Conservation (phyloP, 257 asterid genomes). For the Solanum acaule region DNA sequence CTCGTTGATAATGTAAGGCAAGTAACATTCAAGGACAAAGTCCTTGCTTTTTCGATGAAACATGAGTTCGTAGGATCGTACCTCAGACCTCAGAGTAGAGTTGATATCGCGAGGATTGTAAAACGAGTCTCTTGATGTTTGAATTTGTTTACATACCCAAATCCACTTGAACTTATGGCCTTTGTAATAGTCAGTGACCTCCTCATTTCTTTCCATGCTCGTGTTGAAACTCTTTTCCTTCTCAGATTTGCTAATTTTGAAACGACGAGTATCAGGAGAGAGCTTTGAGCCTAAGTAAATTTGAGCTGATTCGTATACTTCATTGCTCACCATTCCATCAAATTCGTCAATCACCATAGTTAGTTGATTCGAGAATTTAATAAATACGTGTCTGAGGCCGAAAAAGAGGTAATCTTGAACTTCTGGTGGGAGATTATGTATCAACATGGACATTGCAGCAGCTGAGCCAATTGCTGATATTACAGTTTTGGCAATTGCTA, state of each 20-base stretch:
- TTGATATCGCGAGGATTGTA: constrained; percentile 29
- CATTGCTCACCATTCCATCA: background rate
- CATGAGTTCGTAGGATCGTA: constrained; percentile 42
- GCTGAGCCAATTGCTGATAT: background rate
- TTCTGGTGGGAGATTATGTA: background rate
- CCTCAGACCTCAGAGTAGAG: constrained; percentile 24
- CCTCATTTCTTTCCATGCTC: background rate
- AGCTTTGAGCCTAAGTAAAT: background rate
- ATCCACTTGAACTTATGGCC: background rate
- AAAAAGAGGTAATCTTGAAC: background rate
- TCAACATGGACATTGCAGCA: background rate
- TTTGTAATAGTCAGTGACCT: background rate
- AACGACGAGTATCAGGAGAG: background rate
- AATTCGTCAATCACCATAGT: background rate
- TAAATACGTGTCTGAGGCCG: background rate
- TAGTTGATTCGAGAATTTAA: background rate
- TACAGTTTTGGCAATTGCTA: background rate
- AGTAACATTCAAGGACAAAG: constrained; percentile 25
- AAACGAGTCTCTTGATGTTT: background rate
- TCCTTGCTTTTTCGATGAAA: constrained; percentile 32
- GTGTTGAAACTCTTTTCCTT: background rate
- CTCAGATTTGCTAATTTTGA: background rate
- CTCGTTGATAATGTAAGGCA: constrained; percentile 24
- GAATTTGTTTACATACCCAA: constrained; percentile 15
- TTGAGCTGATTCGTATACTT: background rate